A percentile compares a stretch with the other conserved stretches of the same genome.
Evolutionary conservation across 208 protist genomes (phyloP).

Genomic region (Leishmania guyanensis): DNA sequence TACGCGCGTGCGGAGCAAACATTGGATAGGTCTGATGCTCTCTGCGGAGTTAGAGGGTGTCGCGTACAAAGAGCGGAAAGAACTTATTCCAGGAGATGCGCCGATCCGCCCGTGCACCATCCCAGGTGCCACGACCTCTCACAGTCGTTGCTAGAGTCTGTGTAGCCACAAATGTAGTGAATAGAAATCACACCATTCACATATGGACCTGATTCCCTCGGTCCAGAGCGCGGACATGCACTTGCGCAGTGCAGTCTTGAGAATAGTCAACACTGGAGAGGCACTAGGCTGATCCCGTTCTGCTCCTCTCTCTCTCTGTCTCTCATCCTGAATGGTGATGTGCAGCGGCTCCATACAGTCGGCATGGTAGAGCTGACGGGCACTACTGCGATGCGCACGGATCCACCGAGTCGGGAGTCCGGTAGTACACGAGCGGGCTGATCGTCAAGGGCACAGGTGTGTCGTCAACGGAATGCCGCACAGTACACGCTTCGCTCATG

Average conservation of each 20-base stretch:
- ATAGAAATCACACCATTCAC: conserved; percentile 35
- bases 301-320: neutral
- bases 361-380: conserved; percentile 46
- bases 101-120: conserved; percentile 4
- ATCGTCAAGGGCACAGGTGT: conserved; percentile 16
- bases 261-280: conserved; percentile 4
- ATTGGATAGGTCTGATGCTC: neutral
- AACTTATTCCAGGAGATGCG: conserved; percentile 4
- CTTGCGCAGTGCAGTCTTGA: conserved; percentile 31
- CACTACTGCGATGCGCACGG: conserved; percentile 28
- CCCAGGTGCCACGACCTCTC: conserved; percentile 29
- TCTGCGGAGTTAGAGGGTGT: neutral
- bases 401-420: conserved; percentile 38
- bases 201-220: conserved; percentile 26
- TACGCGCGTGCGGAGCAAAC: neutral
- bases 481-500: conserved; percentile 47
- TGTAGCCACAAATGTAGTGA: conserved; percentile 44
- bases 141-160: conserved; percentile 19
- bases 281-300: conserved; percentile 28
- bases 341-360: conserved; percentile 42
- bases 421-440: conserved; percentile 50
- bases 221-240: conserved; percentile 41
- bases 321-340: conserved; percentile 35
- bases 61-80: conserved; percentile 4
- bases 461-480: conserved; percentile 44